Base-by-base conservation (phyloP, 2,329 filamentous ascomycete genomes). In the Atkinsonella hypoxylon region DNA sequence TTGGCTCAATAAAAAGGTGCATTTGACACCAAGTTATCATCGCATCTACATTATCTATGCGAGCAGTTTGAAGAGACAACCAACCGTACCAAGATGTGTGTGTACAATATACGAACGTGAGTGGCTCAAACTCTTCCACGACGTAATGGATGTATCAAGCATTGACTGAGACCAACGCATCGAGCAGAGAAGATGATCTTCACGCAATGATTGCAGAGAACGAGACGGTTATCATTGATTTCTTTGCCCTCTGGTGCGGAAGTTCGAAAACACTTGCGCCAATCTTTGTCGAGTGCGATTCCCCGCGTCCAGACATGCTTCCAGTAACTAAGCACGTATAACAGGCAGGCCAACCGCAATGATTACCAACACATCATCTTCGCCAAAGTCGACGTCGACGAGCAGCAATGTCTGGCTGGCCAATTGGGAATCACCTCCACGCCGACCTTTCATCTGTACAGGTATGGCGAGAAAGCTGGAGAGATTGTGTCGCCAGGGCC, bases 221-320 rank as follows among this genome's bases (percentile, higher is more conserved):
- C 44, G 7, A 43, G 15, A 34, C 17, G n/a, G 42, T 52, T 30
- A 45, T 52, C 5, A 31, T 47, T 20, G 47, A 52, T 31, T 52
- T 52, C 20, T 52, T 49, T 22, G 47, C 51, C 20, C 47, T 43
- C n/a, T n/a, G 20, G 18, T 42, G 44, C 44, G 51, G 47, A n/a
- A 17, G 7, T n/a, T 52, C 36, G 18, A 52, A 52, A 30, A 43
- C 38, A 4, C 51, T 52, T 12, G 47, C 43, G 17, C 51, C 51
- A 13, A 44, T 52, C n/a, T 49, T 52, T n/a, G 43, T 52, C 11
- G 51, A 52, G 51, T 50, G 49, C 38, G 51, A 26, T n/a, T n/a
- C 17, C 5, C 4, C 12, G 0, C 32, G 2, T 12, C 11, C 42
- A 13, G 26, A 26, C 31, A 12, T 18, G 20, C 15, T 17, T 13